Conservation (phyloP, 345 rosid genomes). For the Arabis hirsuta region DNA sequence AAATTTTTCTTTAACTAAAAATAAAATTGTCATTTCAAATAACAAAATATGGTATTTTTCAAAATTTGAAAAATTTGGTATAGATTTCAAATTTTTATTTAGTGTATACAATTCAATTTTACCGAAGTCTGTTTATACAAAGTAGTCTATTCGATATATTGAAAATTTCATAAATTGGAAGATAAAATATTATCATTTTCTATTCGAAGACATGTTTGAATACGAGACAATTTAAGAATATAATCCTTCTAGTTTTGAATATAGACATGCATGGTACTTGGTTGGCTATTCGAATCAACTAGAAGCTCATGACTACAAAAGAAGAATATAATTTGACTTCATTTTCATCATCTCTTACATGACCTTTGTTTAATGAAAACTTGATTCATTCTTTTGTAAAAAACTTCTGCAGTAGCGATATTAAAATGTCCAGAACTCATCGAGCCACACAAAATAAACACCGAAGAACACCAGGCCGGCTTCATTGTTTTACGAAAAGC, state of each 20-base stretch:
- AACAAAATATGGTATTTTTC: no score
- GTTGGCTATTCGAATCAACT: constrained; percentile 28
- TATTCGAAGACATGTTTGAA: background rate
- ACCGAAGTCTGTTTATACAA: no score
- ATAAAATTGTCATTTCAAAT: no score
- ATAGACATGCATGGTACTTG: constrained; percentile 1
- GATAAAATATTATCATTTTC: background rate
- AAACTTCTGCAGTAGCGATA: background rate
- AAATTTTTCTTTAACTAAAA: no score
- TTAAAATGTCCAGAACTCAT: constrained; percentile 22
- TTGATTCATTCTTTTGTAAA: constrained; percentile 19
- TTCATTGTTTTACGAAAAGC: constrained; percentile 24
- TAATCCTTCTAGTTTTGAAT: background rate
- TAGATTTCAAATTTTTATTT: no score
- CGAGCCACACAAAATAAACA: constrained; percentile 33
- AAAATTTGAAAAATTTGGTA: no score
- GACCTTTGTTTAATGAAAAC: background rate
- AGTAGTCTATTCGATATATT: background rate
- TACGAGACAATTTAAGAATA: constrained; percentile 4
- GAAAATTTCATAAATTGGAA: background rate
- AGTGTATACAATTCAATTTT: no score
- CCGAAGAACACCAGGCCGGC: constrained; percentile 4
- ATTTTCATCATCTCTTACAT: constrained; percentile 7
- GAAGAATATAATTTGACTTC: constrained; percentile 17
- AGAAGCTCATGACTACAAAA: constrained; percentile 5